A percentile compares a stretch with the other conserved stretches of the same genome.
Conservation (phyloP, 192 early-diverging fungal genomes). For the Ambispora gerdemannii region DNA sequence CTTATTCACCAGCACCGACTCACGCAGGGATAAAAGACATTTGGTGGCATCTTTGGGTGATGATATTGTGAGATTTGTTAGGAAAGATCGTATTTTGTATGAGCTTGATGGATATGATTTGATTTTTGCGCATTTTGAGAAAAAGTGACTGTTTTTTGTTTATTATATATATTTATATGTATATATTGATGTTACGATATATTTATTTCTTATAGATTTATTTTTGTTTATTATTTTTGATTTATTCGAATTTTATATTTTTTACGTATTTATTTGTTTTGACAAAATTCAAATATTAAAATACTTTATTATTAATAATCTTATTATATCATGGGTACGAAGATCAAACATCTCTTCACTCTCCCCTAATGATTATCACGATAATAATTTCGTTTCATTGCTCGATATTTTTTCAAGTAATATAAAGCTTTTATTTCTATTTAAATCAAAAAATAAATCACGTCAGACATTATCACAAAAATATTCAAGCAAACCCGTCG, state of each 20-base stretch:
- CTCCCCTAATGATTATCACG: too few species aligned
- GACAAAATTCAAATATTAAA: too few species aligned
- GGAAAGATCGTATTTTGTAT: slow-evolving; percentile 70
- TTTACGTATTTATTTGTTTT: too few species aligned
- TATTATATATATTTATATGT: slow-evolving; percentile 5
- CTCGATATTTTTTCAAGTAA: neutral
- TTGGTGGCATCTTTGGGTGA: slow-evolving; percentile 47
- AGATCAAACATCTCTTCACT: too few species aligned
- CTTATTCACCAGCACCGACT: slow-evolving; percentile 38
- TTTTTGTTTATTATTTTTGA: neutral
- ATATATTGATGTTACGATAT: neutral
- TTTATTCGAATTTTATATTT: neutral
- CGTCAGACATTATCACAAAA: neutral
- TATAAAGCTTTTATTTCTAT: neutral
- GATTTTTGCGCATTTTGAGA: slow-evolving; percentile 71
- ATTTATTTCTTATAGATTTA: neutral
- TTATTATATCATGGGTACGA: neutral
- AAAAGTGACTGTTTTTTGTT: neutral
- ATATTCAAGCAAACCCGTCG: too few species aligned
- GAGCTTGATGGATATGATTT: slow-evolving; percentile 80
- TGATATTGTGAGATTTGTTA: slow-evolving; percentile 60
- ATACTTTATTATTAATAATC: neutral
- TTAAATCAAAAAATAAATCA: neutral
- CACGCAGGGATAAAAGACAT: slow-evolving; percentile 36
- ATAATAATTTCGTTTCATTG: neutral